A percentile compares a stretch with the other conserved stretches of the same genome.
phyloP scores from a whole-genome alignment of 148 eudicot genomes.

The Bassia scoparia region DNA sequence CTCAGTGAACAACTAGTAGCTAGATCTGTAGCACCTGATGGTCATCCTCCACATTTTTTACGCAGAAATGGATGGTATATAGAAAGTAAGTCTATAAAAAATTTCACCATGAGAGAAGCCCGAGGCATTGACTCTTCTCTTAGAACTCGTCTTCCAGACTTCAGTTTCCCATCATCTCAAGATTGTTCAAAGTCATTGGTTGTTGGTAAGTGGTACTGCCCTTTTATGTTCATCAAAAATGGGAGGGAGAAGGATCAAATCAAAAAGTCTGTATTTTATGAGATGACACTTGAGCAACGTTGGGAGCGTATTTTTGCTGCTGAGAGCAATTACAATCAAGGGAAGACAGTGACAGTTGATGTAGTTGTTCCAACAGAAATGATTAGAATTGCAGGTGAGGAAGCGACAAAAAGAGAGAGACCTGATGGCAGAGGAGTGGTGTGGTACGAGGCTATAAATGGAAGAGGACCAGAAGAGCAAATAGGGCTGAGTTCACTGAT shows the following conservation, averaged over 20 bases:
- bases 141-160: slow-evolving; percentile 48
- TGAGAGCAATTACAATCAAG: slow-evolving; percentile 20
- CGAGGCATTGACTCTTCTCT: slow-evolving; percentile 47
- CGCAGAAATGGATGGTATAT: slow-evolving; percentile 45
- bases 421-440: slow-evolving; percentile 32
- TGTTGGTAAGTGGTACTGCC: slow-evolving; percentile 79
- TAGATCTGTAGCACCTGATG: slow-evolving; percentile 50
- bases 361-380: slow-evolving; percentile 39
- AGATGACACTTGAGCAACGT: slow-evolving; percentile 61
- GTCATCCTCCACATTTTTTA: slow-evolving; percentile 52
- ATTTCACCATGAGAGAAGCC: slow-evolving; percentile 47
- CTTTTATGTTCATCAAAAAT: slow-evolving; percentile 71
- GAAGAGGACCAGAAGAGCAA: not conserved
- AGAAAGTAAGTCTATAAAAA: slow-evolving; percentile 24
- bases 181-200: slow-evolving; percentile 32
- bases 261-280: slow-evolving; percentile 47
- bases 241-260: slow-evolving; percentile 40
- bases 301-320: slow-evolving; percentile 59
- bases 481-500: slow-evolving; percentile 38
- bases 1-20: slow-evolving; percentile 30
- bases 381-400: slow-evolving; percentile 35
- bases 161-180: slow-evolving; percentile 27
- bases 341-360: slow-evolving; percentile 37
- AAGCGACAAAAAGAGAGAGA: slow-evolving; percentile 35
- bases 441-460: slow-evolving; percentile 36